phyloP scores from a whole-genome alignment of 768 basidiomycete species.

The Pluteus cervinus region DNA sequence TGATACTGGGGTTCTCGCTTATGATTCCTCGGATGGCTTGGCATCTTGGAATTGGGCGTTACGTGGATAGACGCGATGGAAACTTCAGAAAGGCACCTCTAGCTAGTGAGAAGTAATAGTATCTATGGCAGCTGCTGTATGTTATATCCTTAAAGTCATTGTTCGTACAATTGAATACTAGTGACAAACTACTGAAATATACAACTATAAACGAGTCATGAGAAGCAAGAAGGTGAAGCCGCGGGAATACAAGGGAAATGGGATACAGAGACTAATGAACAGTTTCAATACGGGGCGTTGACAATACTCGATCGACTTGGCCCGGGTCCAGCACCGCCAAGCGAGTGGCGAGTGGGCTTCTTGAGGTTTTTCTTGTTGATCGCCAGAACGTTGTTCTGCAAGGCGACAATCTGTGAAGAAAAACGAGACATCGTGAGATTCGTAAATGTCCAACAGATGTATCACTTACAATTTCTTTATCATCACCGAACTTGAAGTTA shows the following conservation, averaged over 20 bases:
- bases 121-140: too few relatives aligned
- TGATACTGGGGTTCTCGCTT: conserved; percentile 55
- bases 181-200: too few relatives aligned
- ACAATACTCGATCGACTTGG: conserved; percentile 61
- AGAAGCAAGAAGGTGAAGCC: too few relatives aligned
- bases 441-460: conserved; percentile 4
- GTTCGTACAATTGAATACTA: too few relatives aligned
- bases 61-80: conserved; percentile 61
- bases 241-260: too few relatives aligned
- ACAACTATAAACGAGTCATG: not conserved
- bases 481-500: conserved; percentile 96
- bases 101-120: too few relatives aligned
- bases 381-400: conserved; percentile 89
- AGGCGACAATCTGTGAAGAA: conserved; percentile 88
- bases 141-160: too few relatives aligned
- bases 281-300: conserved; percentile 50
- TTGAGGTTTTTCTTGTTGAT: conserved; percentile 91
- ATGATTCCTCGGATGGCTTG: conserved; percentile 68
- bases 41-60: conserved; percentile 72
- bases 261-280: conserved; percentile 12
- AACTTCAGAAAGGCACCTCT: conserved; percentile 12
- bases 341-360: conserved; percentile 73
- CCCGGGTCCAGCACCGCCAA: conserved; percentile 40
- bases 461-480: conserved; percentile 84
- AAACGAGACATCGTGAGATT: conserved; percentile 5